phyloP scores from a whole-genome alignment of 2,329 filamentous ascomycete species.

The Apiospora koreana region DNA sequence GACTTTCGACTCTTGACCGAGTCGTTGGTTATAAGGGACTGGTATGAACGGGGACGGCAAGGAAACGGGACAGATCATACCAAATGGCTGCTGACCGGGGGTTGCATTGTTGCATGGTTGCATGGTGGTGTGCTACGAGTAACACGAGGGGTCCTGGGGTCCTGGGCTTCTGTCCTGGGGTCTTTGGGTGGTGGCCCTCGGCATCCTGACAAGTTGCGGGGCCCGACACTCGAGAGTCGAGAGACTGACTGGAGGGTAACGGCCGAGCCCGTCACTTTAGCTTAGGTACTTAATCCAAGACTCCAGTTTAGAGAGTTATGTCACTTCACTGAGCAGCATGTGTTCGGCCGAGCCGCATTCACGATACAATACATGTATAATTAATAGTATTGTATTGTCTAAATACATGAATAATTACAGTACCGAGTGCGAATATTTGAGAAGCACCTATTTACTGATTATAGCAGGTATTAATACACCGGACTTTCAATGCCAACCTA shows the following conservation, averaged over 20 bases:
- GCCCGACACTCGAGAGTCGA: background rate
- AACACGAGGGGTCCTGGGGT: background rate
- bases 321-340: too few species aligned
- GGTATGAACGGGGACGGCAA: background rate
- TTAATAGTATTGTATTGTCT: too few species aligned
- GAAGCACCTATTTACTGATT: too few species aligned
- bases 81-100: background rate
- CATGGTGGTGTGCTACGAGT: background rate
- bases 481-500: too few species aligned
- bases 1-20: background rate
- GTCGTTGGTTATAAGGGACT: background rate
- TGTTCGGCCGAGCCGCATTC: too few species aligned
- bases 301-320: background rate
- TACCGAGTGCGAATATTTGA: too few species aligned
- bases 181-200: background rate
- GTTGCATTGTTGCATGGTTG: background rate
- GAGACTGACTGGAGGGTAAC: background rate
- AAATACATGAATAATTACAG: too few species aligned
- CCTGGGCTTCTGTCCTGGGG: background rate
- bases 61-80: constrained; percentile 1
- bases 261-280: background rate
- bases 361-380: too few species aligned
- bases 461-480: too few species aligned
- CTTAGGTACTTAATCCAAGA: background rate
- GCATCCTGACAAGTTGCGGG: background rate